phyloP scores from a whole-genome alignment of 495 filamentous ascomycete genomes.

The Penicillium parvum region DNA sequence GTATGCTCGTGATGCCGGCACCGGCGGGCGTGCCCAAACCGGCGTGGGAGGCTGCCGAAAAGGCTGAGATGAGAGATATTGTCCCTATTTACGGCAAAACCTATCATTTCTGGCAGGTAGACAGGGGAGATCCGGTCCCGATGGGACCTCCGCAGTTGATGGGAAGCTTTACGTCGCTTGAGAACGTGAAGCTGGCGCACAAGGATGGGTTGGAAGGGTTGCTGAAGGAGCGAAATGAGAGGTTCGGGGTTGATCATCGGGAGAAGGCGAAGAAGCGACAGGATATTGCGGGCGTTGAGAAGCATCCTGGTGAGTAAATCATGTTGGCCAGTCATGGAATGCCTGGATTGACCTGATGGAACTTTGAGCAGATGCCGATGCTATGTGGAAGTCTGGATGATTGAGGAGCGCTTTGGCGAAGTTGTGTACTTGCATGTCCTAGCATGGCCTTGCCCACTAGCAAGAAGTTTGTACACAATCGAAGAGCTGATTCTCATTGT shows the following conservation, averaged over 20 bases:
- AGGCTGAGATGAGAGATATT: constrained; percentile 71
- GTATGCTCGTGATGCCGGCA: constrained; percentile 80
- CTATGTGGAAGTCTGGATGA: constrained; percentile 36
- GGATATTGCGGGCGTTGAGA: constrained; percentile 51
- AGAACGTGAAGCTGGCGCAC: constrained; percentile 54
- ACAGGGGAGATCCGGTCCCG: constrained; percentile 72
- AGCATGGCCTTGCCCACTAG: no score
- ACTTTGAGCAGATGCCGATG: constrained; percentile 43
- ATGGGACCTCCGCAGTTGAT: constrained; percentile 73
- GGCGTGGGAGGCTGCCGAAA: constrained; percentile 74
- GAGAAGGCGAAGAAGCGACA: constrained; percentile 61
- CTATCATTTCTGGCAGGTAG: constrained; percentile 87
- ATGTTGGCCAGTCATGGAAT: no score
- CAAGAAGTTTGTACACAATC: no score
- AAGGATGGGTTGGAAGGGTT: constrained; percentile 54
- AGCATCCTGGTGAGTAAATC: constrained; percentile 56
- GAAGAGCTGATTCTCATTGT: no score
- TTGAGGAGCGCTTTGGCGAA: no score
- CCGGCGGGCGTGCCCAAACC: constrained; percentile 50
- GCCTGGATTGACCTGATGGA: constrained; percentile 6
- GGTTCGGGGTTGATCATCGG: constrained; percentile 57
- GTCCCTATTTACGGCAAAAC: constrained; percentile 76
- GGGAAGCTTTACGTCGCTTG: constrained; percentile 62
- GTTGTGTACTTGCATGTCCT: no score
- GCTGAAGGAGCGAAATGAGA: constrained; percentile 60